Evolutionary conservation across 1,284 basidiomycete genomes (phyloP).

Genomic region (Pholiota adiposa): DNA sequence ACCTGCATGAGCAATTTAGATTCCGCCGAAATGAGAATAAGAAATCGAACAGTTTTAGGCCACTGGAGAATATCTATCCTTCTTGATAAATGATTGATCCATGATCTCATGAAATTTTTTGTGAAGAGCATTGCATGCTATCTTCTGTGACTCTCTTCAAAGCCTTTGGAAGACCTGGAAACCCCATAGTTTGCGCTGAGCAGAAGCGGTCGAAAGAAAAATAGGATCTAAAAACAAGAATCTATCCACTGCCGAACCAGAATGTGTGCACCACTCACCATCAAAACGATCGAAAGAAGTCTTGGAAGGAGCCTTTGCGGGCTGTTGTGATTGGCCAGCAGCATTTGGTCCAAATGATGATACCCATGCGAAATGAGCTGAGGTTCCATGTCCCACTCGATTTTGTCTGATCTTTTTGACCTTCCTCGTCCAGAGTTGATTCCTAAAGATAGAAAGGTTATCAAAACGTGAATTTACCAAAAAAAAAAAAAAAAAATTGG

Average conservation of each 20-base stretch:
- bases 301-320: conserved; percentile 77
- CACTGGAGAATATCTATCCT: conserved; percentile 87
- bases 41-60: conserved; percentile 70
- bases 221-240: conserved; percentile 72
- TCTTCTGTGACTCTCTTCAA: conserved; percentile 69
- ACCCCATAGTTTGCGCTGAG: conserved; percentile 94
- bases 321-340: conserved; percentile 48
- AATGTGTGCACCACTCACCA: conserved; percentile 49
- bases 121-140: conserved; percentile 88
- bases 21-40: not conserved
- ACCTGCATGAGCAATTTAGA: conserved; percentile 45
- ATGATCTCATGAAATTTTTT: conserved; percentile 94
- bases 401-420: conserved; percentile 47
- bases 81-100: conserved; percentile 93
- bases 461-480: no score
- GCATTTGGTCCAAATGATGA: conserved; percentile 79
- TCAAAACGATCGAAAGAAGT: conserved; percentile 93
- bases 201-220: conserved; percentile 83
- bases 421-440: conserved; percentile 60
- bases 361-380: conserved; percentile 92
- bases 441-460: no score
- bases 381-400: conserved; percentile 81
- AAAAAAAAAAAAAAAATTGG: no score
- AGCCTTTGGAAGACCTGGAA: conserved; percentile 91
- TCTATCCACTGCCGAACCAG: not conserved